These are phyloP conservation scores for Vanrija humicola DNA, from an alignment of 1,284 basidiomycete genomes.

Conservation along the genomic window DNA sequence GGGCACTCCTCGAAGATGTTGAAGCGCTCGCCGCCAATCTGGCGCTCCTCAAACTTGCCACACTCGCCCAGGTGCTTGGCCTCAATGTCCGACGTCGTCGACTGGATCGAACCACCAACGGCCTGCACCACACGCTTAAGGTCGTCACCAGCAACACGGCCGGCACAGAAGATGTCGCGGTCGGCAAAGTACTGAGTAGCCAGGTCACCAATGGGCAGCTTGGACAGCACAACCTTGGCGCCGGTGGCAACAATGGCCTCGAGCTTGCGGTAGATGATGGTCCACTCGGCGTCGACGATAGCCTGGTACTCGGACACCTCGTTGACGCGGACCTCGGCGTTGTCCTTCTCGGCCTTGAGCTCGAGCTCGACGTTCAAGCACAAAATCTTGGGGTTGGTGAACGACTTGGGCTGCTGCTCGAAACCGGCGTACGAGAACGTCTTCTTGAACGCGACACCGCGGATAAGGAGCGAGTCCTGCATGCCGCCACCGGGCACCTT, in stretches of 20 bases:
- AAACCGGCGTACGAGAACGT: slow-evolving; percentile 99
- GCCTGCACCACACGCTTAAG: slow-evolving; percentile 93
- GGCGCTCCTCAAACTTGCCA: slow-evolving; percentile 86
- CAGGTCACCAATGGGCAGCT: slow-evolving; percentile 96
- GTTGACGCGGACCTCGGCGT: slow-evolving; percentile 96
- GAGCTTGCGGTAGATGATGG: slow-evolving; percentile 97
- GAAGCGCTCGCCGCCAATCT: slow-evolving; percentile 96
- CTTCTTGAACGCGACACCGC: slow-evolving; percentile 98
- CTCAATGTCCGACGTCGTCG: slow-evolving; percentile 88
- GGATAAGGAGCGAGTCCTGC: slow-evolving; percentile 86
- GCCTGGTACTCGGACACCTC: slow-evolving; percentile 97
- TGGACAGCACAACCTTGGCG: slow-evolving; percentile 95
- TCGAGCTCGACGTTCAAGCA: slow-evolving; percentile 98
- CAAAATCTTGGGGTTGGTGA: slow-evolving; percentile 82
- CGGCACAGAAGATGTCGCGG: slow-evolving; percentile 98
- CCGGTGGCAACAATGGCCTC: slow-evolving; percentile 95
- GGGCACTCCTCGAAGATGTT: slow-evolving; percentile 94
- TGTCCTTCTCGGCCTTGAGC: slow-evolving; percentile 99
- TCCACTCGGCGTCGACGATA: slow-evolving; percentile 99
- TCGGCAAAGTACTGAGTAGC: slow-evolving; percentile 99
- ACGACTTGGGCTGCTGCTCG: slow-evolving; percentile 96
- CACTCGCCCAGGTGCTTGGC: slow-evolving; percentile 89
- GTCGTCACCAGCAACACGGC: slow-evolving; percentile 86
- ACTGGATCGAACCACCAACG: slow-evolving; percentile 90
- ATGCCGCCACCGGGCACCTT: slow-evolving; percentile 98